Evolutionary conservation across 2,329 filamentous ascomycete genomes (phyloP).

Genomic region (Alternaria brassicicola): DNA sequence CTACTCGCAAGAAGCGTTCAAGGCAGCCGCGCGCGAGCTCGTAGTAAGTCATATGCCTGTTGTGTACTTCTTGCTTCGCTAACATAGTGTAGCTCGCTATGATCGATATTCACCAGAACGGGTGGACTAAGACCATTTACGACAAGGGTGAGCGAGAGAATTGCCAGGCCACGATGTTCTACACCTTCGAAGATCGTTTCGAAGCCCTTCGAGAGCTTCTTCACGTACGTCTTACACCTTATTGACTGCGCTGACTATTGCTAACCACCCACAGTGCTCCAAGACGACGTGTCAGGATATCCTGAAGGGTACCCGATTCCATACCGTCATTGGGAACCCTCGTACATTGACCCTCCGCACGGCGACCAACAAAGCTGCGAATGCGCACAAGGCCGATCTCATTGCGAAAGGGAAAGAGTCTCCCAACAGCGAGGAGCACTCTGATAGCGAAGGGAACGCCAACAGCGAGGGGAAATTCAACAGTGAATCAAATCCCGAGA

Average conservation of each 20-base stretch:
- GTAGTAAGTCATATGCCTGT: neutral
- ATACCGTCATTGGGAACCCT: constrained; percentile 12
- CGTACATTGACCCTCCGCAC: constrained; percentile 7
- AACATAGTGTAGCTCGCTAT: neutral
- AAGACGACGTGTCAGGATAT: constrained; percentile 17
- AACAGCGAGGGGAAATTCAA: neutral
- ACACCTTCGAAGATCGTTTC: constrained; percentile 19
- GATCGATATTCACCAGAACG: constrained; percentile 11
- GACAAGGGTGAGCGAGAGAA: constrained; percentile 12
- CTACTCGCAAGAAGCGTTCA: constrained; percentile 1
- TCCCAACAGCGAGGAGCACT: neutral
- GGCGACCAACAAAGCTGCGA: constrained; percentile 12
- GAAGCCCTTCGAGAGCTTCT: constrained; percentile 8
- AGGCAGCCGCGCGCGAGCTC: constrained; percentile 4
- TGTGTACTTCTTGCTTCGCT: neutral
- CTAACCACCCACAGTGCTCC: constrained; percentile 5
- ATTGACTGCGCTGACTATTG: neutral
- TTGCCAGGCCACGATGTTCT: constrained; percentile 10
- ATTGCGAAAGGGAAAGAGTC: neutral
- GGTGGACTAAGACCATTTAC: constrained; percentile 13
- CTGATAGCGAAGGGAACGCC: too few relatives aligned
- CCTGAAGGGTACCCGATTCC: constrained; percentile 18
- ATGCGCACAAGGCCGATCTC: neutral
- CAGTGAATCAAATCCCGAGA: neutral
- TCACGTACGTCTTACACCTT: neutral